Evolutionary conservation across 148 eudicot species (phyloP).

Genomic region (Rhododendron ferrugineum): DNA sequence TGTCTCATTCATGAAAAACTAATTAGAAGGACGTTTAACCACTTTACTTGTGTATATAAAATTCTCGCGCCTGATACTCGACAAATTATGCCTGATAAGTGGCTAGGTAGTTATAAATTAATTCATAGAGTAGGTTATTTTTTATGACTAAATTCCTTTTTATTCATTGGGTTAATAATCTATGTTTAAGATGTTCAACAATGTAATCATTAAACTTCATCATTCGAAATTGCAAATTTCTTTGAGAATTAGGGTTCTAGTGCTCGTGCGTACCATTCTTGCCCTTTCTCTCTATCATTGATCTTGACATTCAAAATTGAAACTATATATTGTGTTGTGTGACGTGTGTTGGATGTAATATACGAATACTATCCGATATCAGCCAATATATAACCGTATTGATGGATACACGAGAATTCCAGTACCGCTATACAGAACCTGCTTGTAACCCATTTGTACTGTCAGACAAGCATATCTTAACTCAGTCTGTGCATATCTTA

Average conservation of each 20-base stretch:
- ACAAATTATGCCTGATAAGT: neutral
- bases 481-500: conserved; percentile 18
- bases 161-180: neutral
- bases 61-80: neutral
- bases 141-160: neutral
- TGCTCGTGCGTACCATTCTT: neutral
- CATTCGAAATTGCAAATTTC: neutral
- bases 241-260: neutral
- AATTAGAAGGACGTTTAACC: neutral
- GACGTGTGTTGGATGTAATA: neutral
- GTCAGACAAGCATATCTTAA: conserved; percentile 44
- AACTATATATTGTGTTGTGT: neutral
- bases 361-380: too few species aligned
- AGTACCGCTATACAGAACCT: neutral
- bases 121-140: too few species aligned
- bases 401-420: neutral
- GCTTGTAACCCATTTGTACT: conserved; percentile 5
- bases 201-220: neutral
- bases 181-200: neutral
- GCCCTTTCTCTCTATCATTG: neutral
- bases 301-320: neutral
- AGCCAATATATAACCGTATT: neutral
- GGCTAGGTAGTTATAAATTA: neutral
- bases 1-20: conserved; percentile 16
- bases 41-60: neutral